A percentile compares a stretch with the other conserved stretches of the same genome.
Conservation (phyloP, 2,329 filamentous ascomycete genomes). For the Colletotrichum aenigma region DNA sequence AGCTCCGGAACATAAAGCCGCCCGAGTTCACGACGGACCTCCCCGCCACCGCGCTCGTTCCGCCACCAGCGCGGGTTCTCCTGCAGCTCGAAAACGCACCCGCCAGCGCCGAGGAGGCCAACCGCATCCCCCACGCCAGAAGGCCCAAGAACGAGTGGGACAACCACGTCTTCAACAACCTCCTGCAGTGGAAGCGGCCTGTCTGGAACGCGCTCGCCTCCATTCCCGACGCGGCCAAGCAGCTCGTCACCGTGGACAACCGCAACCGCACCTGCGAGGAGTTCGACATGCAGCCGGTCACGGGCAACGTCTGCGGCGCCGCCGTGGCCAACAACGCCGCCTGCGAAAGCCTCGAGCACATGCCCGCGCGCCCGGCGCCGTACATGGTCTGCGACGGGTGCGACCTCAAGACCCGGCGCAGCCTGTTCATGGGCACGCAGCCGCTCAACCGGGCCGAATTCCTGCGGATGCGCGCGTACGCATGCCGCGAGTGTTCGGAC, state of each 20-base stretch:
- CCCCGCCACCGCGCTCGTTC: neutral
- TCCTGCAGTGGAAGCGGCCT: slow-evolving; percentile 15
- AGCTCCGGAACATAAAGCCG: neutral
- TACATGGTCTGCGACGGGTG: slow-evolving; percentile 30
- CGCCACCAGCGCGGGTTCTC: neutral
- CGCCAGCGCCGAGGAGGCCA: neutral
- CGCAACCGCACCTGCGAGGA: slow-evolving; percentile 2
- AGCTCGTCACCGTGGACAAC: neutral
- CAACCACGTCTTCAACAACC: neutral
- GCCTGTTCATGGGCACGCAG: slow-evolving; percentile 18
- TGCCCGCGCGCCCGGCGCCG: neutral
- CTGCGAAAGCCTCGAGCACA: slow-evolving; percentile 25
- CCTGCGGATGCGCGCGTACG: slow-evolving; percentile 38
- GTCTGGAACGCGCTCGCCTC: slow-evolving; percentile 11
- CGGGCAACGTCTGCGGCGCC: neutral
- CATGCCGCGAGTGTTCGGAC: slow-evolving; percentile 35
- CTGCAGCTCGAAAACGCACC: neutral
- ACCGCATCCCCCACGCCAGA: neutral
- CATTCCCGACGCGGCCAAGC: slow-evolving; percentile 11
- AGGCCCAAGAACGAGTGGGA: neutral
- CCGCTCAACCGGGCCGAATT: slow-evolving; percentile 26
- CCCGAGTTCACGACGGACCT: neutral
- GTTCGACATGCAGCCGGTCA: neutral
- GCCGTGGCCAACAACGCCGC: neutral
- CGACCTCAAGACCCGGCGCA: slow-evolving; percentile 18